These are phyloP conservation scores for Didymella keratinophila DNA, from an alignment of 2,329 filamentous ascomycete genomes.

Conservation along the genomic window DNA sequence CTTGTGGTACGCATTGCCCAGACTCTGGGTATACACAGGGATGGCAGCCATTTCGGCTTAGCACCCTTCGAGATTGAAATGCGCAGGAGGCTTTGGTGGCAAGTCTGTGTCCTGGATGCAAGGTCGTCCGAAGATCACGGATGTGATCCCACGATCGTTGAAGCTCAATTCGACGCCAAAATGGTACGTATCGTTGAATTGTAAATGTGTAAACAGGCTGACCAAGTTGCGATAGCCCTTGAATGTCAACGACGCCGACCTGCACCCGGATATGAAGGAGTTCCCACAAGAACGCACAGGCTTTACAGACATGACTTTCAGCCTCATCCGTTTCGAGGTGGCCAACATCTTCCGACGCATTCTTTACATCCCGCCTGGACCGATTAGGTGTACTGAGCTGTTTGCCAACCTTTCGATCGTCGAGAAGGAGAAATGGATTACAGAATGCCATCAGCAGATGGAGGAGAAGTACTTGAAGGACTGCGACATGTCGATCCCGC, in stretches of 20 bases:
- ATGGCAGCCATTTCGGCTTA: constrained; percentile 63
- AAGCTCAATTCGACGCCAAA: constrained; percentile 67
- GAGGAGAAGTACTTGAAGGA: constrained; percentile 60
- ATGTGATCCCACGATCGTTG: constrained; percentile 66
- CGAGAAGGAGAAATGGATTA: constrained; percentile 61
- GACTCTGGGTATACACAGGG: constrained; percentile 67
- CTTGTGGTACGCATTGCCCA: constrained; percentile 66
- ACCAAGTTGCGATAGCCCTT: constrained; percentile 50
- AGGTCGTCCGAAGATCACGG: constrained; percentile 70
- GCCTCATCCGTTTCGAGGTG: constrained; percentile 62
- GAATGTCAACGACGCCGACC: constrained; percentile 64
- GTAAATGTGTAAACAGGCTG: background rate
- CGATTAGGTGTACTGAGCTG: constrained; percentile 52
- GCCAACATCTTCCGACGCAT: constrained; percentile 57
- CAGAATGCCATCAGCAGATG: constrained; percentile 56
- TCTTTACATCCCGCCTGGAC: constrained; percentile 55
- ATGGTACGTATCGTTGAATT: constrained; percentile 42
- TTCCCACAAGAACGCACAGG: constrained; percentile 58
- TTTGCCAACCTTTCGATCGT: constrained; percentile 55
- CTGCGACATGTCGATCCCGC: constrained; percentile 63
- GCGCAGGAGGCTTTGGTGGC: constrained; percentile 67
- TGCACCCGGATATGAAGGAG: constrained; percentile 59
- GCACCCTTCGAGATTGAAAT: constrained; percentile 68
- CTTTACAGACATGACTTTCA: constrained; percentile 67
- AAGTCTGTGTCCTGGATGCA: constrained; percentile 65